Base-by-base conservation (phyloP, 1,284 basidiomycete genomes). In the Ustilago curta region DNA sequence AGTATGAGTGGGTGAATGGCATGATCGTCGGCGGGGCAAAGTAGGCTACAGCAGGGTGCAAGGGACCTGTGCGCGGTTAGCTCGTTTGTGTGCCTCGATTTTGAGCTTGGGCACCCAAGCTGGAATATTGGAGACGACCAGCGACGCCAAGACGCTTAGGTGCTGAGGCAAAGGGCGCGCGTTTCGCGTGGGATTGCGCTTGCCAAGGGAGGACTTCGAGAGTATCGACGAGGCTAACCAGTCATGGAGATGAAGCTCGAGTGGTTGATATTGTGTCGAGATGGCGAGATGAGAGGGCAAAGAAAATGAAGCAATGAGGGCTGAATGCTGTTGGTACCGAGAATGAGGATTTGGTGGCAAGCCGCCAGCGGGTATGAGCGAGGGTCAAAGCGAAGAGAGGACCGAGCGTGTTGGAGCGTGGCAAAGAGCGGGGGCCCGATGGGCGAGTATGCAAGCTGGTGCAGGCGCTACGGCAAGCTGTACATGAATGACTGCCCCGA, bases 1-100 rank as follows among this genome's bases (percentile, higher is more conserved):
- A 45, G 52, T 66, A 59, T 19, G 57, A 55, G 19, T 59, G 57
- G 19, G 57, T 59, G 27, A 66, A 66, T 1, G 62, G 55, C 62
- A 64, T 64, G 25, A 31, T 52, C 31, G 23, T 51, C 32, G 6
- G 19, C 11, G 23, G 23, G 0, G 25, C 14, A 11, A 29, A 11
- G 27, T 8, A 19, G 7, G 51, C 12, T 45, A 14, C 5, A 14
- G 45, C 45, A 47, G n/a, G 40, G 7, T 8, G 21, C 16, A 29
- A 12, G 8, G 19, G 29, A 35, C 25, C 29, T 31, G 40, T 37
- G 43, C 40, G 43, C 31, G 14, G 14, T n/a, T 39, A 8, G 49
- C 14, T 8, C 21, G 5, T 9, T 21, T 25, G 1, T 32, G n/a
- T 7, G 45, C 18, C n/a, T 47, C 6, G 7, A 47, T 29, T 21